Percentiles rank a stretch among this genome's conserved stretches.
Evolutionary conservation across 164 flowering plant species (phyloP).

Genomic region (Akebia trifoliata): DNA sequence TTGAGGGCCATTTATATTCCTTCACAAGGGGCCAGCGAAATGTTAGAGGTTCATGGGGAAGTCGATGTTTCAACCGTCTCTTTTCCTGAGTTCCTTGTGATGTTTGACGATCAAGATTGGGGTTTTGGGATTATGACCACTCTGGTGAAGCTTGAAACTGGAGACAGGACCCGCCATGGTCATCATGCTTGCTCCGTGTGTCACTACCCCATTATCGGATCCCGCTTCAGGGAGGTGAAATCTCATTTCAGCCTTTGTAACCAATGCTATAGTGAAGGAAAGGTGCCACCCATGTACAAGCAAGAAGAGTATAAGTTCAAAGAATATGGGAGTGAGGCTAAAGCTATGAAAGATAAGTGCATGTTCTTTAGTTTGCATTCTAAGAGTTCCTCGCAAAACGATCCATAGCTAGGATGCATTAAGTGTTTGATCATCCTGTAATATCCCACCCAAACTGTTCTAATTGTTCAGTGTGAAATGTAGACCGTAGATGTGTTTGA

Average conservation of each 20-base stretch:
- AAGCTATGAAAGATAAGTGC: constrained; percentile 90
- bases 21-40: constrained; percentile 67
- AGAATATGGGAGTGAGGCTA: constrained; percentile 73
- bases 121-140: constrained; percentile 86
- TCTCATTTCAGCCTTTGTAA: constrained; percentile 74
- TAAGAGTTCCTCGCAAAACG: constrained; percentile 27
- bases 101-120: constrained; percentile 95
- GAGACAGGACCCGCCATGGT: constrained; percentile 91
- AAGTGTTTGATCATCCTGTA: constrained; percentile 27
- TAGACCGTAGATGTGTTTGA: constrained; percentile 28
- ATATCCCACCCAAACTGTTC: constrained; percentile 17
- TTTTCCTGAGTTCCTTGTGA: constrained; percentile 59
- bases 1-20: constrained; percentile 81
- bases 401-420: constrained; percentile 27
- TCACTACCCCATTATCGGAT: constrained; percentile 85
- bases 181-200: constrained; percentile 65
- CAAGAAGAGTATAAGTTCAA: constrained; percentile 79
- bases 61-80: constrained; percentile 52
- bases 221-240: constrained; percentile 83
- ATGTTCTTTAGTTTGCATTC: constrained; percentile 57
- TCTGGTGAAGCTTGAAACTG: constrained; percentile 69
- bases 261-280: constrained; percentile 92
- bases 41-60: constrained; percentile 77
- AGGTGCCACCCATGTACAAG: constrained; percentile 75
- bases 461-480: constrained; percentile 38